Base-by-base conservation (phyloP, 176 grass and related monocot species). In the Musa beccarii region DNA sequence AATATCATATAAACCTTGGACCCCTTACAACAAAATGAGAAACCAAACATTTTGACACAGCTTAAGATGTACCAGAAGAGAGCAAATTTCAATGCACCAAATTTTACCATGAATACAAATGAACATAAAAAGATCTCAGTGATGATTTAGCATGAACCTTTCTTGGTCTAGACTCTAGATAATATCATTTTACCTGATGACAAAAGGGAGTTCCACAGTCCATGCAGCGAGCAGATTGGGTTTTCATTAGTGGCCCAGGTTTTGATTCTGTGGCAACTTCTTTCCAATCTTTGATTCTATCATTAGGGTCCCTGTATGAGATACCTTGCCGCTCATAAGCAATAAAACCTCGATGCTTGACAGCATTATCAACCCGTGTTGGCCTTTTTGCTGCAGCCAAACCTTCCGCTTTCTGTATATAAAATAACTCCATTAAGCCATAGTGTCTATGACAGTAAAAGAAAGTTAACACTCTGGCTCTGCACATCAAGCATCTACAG, bases 171-270 rank as follows among this genome's bases (percentile, higher is more conserved):
- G 50, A 9, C 19, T 1, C 5, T 22, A 74, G 50, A 9, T 29
- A 19, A 23, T 54, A 11, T 29, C 34, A 74, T 13, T 24, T 83
- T 69, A 94, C 95, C 90, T 99, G 95, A 88, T 99, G 95, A 84
- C 95, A 99, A 71, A 94, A 99, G 65, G 95, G 95, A 85, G 95
- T 99, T 25, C 95, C 95, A 81, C 95, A 99, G 78, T 99, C 95
- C 95, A 99, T 99, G 80, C 95, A 99, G 49, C 95, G 91, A 83
- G 95, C 95, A 50, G 95, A 94, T 76, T 99, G 95, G 28, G 95
- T 99, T 61, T 86, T 92, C 66, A 99, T 65, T 55, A 99, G 76
- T 50, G 95, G 81, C 53, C 91, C 95, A 67, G 95, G 90, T 54
- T 87, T 86, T 78, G 86, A 89, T 70, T 94, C 95, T 72, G 86